Base-by-base conservation (phyloP, 306 rosid genomes). In the Cyclanthera cordifolia region DNA sequence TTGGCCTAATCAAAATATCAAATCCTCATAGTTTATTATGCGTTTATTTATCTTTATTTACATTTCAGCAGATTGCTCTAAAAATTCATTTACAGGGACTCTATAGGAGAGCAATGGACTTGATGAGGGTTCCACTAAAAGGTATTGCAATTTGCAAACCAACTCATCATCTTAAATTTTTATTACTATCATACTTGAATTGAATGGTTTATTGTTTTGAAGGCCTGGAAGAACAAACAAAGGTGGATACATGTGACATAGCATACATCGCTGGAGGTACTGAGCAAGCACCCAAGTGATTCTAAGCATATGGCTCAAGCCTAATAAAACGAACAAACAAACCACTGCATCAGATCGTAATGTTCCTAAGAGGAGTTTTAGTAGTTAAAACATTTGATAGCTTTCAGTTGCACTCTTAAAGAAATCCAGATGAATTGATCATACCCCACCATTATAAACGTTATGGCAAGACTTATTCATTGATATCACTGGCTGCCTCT, bases 231-330 rank as follows among this genome's bases (percentile, higher is more conserved):
- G 71, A 79, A 73, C 82, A 69, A 75, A 71, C 81, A 49, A 73
- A 48, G 14, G 81, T 77, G 43, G 73, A 80, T 21, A 79, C 83
- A 73, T 53, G 79, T 48, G 95, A 90, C 73, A 78, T 93, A 69
- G 88, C 83, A 25, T 83, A 87, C 51, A 83, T 93, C 72, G 97
- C 99, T 17, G 86, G 91, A 77, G 99, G 99, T 93, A 76, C 21
- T 37, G 49, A 41, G 21, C 69, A 64, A 64, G 70, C 37, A 64
- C 45, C 37, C 14, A 21, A 45, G 37, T 21, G 14, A 64, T 69
- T 23, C 28, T 34, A 63, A 23, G 43, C 71, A n/a, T 67, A 23
- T 67, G 34, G 69, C 49, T 37, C 50, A 15, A 37, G 51, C 19
- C 51, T 19, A 20, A 12, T 4, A 63, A 19, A 61, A 61, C 5